Evolutionary conservation across 2,329 filamentous ascomycete species (phyloP), one percentile per base, ranked within the genome.

Genomic region (Colletotrichum phormii): DNA sequence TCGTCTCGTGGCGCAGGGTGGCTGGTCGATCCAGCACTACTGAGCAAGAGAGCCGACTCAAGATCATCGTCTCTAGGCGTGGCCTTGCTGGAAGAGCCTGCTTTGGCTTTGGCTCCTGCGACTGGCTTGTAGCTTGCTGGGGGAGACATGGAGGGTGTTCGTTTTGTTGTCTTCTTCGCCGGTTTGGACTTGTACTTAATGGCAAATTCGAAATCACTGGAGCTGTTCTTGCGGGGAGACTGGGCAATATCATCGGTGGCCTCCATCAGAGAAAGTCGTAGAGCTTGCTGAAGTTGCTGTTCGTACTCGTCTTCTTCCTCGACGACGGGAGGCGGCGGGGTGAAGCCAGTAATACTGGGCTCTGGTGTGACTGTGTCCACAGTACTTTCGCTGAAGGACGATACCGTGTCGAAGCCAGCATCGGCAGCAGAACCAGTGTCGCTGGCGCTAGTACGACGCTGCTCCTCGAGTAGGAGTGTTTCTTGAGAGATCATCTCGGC

Each of bases 401-500:
- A 86, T 1, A 81, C 82, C 4, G 82, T 82, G 60, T 86, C 85
- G 53, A 85, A 80, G 63, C 85, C 82, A 37, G 78, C 81, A 53
- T 89, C 87, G 2, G 84, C 86, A 37, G 86, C 80, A 4, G 88
- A 90, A 63, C 87, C 85, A 4, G 83, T 84, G 72, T 88, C 86
- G 73, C 84, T 87, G 59, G 81, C 86, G 74, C 86, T 89, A 35
- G 83, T 82, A 6, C 89, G 87, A 5, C 86, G 86, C 76, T 88
- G 86, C 80, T 91, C 87, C 33, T 92, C 89, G n/a, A 83, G 77
- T 49, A 85, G 80, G 71, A 88, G 90, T 0, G 88, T 82, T 78
- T 93, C 91, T 74, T 90, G 86, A 0, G 91, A 93, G 7, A 93
- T 84, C 85, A 93, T 90, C 78, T 91, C 89, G 0, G 90, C 91